These are phyloP conservation scores for Barnettozyma hawaiiensis DNA, from an alignment of 1,139 yeast species.

Conservation along the genomic window DNA sequence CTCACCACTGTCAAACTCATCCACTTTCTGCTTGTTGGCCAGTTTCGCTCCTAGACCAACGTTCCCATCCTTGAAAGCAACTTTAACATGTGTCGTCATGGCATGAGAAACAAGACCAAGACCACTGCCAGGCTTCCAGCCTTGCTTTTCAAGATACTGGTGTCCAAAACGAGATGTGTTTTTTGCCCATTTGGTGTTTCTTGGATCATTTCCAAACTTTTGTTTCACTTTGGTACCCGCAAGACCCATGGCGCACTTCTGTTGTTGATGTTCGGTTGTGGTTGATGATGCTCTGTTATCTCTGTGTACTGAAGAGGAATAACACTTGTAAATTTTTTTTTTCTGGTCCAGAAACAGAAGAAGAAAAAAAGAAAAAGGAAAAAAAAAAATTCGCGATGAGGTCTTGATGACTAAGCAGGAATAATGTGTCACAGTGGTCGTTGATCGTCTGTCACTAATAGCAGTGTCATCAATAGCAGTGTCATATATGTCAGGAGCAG, in stretches of 20 bases:
- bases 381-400: not conserved
- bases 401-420: slow-evolving; percentile 3
- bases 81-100: slow-evolving; percentile 75
- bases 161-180: slow-evolving; percentile 84
- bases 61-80: slow-evolving; percentile 72
- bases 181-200: slow-evolving; percentile 94
- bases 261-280: not conserved
- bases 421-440: not conserved
- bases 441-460: too few relatives aligned
- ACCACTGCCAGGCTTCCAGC: slow-evolving; percentile 92
- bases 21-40: slow-evolving; percentile 50
- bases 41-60: slow-evolving; percentile 82
- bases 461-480: not conserved
- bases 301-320: not conserved
- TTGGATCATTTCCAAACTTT: slow-evolving; percentile 86
- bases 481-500: too few relatives aligned
- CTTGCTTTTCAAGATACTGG: slow-evolving; percentile 70
- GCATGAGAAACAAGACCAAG: slow-evolving; percentile 67
- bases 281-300: not conserved
- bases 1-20: slow-evolving; percentile 70
- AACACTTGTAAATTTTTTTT: not conserved
- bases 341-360: not conserved
- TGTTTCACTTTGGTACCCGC: slow-evolving; percentile 82
- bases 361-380: slow-evolving; percentile 1
- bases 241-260: slow-evolving; percentile 54